These are phyloP conservation scores for Clathrus columnatus DNA, from an alignment of 768 basidiomycete genomes.

Conservation along the genomic window DNA sequence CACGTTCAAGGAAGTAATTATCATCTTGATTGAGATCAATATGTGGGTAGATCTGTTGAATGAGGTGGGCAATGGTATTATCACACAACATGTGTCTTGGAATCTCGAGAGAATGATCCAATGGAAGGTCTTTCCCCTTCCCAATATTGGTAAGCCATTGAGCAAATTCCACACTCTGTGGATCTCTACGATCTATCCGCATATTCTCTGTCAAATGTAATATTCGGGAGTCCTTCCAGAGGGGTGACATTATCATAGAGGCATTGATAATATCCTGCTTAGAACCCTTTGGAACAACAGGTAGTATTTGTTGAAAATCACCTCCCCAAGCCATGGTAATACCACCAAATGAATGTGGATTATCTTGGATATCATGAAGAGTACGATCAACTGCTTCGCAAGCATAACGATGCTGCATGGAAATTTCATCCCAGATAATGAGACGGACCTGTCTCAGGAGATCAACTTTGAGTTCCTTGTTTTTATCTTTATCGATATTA, in stretches of 20 bases:
- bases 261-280: constrained; percentile 31
- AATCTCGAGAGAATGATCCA: constrained; percentile 18
- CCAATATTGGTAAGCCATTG: constrained; percentile 31
- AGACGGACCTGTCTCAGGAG: constrained; percentile 25
- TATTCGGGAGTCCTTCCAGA: constrained; percentile 30
- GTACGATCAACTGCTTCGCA: constrained; percentile 34
- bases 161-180: constrained; percentile 25
- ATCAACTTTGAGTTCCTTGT: constrained; percentile 20
- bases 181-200: constrained; percentile 25
- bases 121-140: constrained; percentile 20
- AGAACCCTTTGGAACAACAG: constrained; percentile 31
- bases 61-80: constrained; percentile 16
- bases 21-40: not conserved
- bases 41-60: constrained; percentile 21
- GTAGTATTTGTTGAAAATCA: constrained; percentile 40
- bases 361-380: constrained; percentile 24
- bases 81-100: constrained; percentile 22
- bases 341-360: constrained; percentile 31
- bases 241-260: constrained; percentile 25
- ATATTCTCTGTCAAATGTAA: constrained; percentile 34
- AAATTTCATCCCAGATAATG: constrained; percentile 39
- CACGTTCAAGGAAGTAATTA: constrained; percentile 20
- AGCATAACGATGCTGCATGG: constrained; percentile 28
- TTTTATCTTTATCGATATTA: constrained; percentile 26
- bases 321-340: constrained; percentile 40